Conservation (phyloP, 257 asterid genomes). For the Linderniella brevidens region DNA sequence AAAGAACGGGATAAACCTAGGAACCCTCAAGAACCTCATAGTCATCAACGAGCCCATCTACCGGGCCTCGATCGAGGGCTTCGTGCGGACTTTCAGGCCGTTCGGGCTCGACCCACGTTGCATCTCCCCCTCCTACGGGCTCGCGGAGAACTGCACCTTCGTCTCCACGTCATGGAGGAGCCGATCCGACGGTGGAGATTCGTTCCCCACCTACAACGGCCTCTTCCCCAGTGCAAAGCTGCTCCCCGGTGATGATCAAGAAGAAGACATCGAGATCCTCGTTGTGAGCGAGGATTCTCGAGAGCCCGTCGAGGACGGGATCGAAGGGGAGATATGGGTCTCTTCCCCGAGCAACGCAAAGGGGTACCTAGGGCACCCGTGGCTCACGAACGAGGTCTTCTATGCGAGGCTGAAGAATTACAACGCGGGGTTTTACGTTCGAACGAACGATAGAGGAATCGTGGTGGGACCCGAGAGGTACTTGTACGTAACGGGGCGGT, state of each 20-base stretch:
- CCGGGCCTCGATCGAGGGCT: slow-evolving; percentile 23
- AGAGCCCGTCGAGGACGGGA: slow-evolving; percentile 40
- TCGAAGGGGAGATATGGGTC: slow-evolving; percentile 82
- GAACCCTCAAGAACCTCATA: slow-evolving; percentile 40
- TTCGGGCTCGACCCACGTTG: slow-evolving; percentile 30
- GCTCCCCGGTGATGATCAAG: slow-evolving; percentile 16
- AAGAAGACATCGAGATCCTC: slow-evolving; percentile 39
- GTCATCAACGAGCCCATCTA: slow-evolving; percentile 66
- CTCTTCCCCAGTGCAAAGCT: slow-evolving; percentile 66
- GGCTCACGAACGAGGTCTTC: slow-evolving; percentile 36
- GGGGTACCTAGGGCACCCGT: slow-evolving; percentile 62
- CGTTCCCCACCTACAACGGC: slow-evolving; percentile 23
- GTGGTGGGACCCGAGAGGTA: slow-evolving; percentile 38
- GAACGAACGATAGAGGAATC: slow-evolving; percentile 65
- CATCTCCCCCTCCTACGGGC: slow-evolving; percentile 67
- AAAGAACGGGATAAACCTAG: slow-evolving; percentile 20
- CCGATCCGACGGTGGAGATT: slow-evolving; percentile 7
- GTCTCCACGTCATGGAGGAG: slow-evolving; percentile 71
- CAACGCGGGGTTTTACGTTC: slow-evolving; percentile 17
- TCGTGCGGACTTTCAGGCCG: slow-evolving; percentile 19
- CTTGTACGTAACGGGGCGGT: slow-evolving; percentile 46
- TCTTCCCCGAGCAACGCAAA: slow-evolving; percentile 63
- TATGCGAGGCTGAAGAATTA: slow-evolving; percentile 19
- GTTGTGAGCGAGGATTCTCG: slow-evolving; percentile 47
- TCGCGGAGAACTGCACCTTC: slow-evolving; percentile 69